Conservation (phyloP, 306 rosid genomes). For the Malus sieversii region DNA sequence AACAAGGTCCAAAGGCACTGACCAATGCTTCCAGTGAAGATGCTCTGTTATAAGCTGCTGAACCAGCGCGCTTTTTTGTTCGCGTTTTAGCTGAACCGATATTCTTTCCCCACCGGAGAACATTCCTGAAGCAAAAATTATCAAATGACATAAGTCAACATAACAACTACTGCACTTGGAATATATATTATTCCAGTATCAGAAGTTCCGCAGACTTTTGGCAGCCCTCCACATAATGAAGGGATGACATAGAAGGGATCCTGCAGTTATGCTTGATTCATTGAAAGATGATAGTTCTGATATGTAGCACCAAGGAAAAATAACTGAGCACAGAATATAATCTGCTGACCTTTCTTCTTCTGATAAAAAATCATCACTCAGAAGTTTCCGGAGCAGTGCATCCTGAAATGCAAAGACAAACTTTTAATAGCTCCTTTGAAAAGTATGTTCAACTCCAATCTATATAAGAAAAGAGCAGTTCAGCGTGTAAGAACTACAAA, state of each 20-base stretch:
- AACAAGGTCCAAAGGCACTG: slow-evolving; percentile 27
- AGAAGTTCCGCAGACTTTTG: background rate
- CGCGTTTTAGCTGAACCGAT: slow-evolving; percentile 64
- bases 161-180: slow-evolving; percentile 1
- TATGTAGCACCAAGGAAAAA: background rate
- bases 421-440: background rate
- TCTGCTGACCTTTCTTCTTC: slow-evolving; percentile 71
- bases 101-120: slow-evolving; percentile 97
- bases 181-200: background rate
- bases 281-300: slow-evolving; percentile 6
- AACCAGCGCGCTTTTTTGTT: slow-evolving; percentile 80
- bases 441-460: background rate
- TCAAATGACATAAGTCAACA: slow-evolving; percentile 4
- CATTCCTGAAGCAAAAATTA: slow-evolving; percentile 47
- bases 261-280: background rate
- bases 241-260: background rate
- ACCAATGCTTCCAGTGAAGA: slow-evolving; percentile 90
- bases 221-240: background rate
- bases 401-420: slow-evolving; percentile 49
- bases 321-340: slow-evolving; percentile 8
- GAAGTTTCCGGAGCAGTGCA: slow-evolving; percentile 76
- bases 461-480: background rate
- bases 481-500: background rate
- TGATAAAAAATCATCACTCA: slow-evolving; percentile 47
- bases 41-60: slow-evolving; percentile 83